phyloP scores from a whole-genome alignment of 805 yeast species.

The Pichia cabralensis region DNA sequence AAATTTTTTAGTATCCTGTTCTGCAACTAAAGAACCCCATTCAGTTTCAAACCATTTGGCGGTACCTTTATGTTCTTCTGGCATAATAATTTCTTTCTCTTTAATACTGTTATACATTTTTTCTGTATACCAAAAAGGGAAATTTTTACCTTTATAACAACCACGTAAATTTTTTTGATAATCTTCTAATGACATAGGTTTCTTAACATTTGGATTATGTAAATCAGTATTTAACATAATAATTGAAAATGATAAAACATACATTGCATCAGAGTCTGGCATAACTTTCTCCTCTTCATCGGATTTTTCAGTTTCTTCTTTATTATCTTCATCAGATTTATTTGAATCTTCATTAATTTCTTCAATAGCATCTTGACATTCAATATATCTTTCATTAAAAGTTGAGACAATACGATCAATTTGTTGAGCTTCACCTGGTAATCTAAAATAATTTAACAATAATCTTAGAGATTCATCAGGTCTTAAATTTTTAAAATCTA shows the following conservation, averaged over 20 bases:
- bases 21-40: conserved; percentile 63
- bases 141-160: conserved; percentile 63
- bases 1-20: conserved; percentile 27
- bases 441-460: conserved; percentile 70
- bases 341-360: conserved; percentile 14
- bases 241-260: conserved; percentile 81
- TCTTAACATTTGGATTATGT: conserved; percentile 86
- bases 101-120: conserved; percentile 73
- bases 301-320: conserved; percentile 15
- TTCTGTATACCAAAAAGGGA: conserved; percentile 76
- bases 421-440: conserved; percentile 97
- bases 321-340: conserved; percentile 4
- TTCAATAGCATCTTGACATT: conserved; percentile 34
- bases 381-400: conserved; percentile 73
- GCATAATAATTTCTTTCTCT: conserved; percentile 89
- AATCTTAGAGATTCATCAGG: conserved; percentile 91
- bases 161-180: conserved; percentile 76
- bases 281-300: conserved; percentile 39
- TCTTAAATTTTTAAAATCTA: conserved; percentile 69
- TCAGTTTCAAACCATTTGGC: conserved; percentile 85
- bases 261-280: conserved; percentile 80
- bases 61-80: conserved; percentile 93
- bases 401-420: conserved; percentile 86
- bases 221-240: conserved; percentile 91
- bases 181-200: conserved; percentile 81